These are phyloP conservation scores for Mucor ambiguus DNA, from an alignment of 371 early-diverging fungal genomes.

Conservation along the genomic window DNA sequence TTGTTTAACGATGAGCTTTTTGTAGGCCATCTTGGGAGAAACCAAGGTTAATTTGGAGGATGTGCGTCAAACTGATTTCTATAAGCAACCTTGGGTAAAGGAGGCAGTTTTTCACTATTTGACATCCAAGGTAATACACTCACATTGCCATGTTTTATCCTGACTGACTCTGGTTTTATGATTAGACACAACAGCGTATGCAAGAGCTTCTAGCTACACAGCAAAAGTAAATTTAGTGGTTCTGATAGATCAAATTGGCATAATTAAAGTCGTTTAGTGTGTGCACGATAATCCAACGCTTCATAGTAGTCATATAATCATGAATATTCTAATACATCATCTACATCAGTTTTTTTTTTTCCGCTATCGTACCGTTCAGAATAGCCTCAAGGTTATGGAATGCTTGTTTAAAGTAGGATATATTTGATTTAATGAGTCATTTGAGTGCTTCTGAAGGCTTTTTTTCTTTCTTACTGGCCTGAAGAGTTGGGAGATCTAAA, in stretches of 20 bases:
- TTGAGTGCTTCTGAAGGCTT: background rate
- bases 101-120: slow-evolving; percentile 92
- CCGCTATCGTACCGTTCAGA: no score
- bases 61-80: slow-evolving; percentile 79
- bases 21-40: slow-evolving; percentile 76
- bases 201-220: slow-evolving; percentile 51
- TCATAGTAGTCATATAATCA: no score
- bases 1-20: background rate
- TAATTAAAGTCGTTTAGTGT: background rate
- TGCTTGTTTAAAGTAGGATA: no score
- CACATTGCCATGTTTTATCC: background rate
- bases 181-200: slow-evolving; percentile 51
- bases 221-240: background rate
- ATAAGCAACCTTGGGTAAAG: slow-evolving; percentile 83
- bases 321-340: no score
- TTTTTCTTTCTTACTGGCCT: no score
- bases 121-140: slow-evolving; percentile 57
- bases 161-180: background rate
- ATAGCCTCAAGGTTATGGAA: no score
- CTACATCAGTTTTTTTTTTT: no score
- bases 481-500: background rate
- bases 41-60: slow-evolving; percentile 85
- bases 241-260: background rate
- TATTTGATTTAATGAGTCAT: no score
- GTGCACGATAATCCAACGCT: no score